Evolutionary conservation across 192 early-diverging fungal genomes (phyloP), one percentile per base, ranked within the genome.

Genomic region (Tieghemiomyces parasiticus): DNA sequence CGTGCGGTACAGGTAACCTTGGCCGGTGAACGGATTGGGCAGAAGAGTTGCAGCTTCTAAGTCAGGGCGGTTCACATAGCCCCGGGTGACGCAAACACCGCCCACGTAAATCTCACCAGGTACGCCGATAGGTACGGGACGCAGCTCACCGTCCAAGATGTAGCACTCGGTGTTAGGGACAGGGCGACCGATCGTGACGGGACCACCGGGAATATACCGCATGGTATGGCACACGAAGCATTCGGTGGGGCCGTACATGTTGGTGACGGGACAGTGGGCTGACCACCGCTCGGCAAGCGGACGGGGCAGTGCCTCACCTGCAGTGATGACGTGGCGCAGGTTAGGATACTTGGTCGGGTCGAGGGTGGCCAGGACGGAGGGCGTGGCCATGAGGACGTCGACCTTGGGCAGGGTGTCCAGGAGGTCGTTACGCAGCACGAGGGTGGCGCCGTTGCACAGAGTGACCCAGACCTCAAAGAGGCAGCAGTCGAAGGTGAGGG

Each of bases 71-170:
- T 42, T 42, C 8, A 42, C 38, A 42, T 42, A 42, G 16, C 38
- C 38, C 38, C 38, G 38, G 8, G 38, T 42, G 38, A 42, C 38
- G 8, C 16, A 16, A 6, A 16, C 38, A 42, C 38, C 22, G 25
- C 61, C 66, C 44, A 68, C 64, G 31, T 65, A 64, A 2, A 73
- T 35, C 38, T 73, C 70, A 0, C 70, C 70, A 19, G 48, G 35
- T 12, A 55, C 68, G n/a, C 70, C 70, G 12, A 71, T 28, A 3
- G 65, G 65, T 12, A 63, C 59, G 10, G 51, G 70, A 12, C 46
- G 46, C 3, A 28, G 4, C 2, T 38, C 44, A 13, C 22, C n/a
- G 51, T 71, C 69, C 42, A 71, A 44, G 16, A 71, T 60, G 35
- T 71, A 71, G 24, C 61, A 20, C 6, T 56, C 47, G 29, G 50